Percentiles rank a stretch among this genome's conserved stretches.
phyloP scores from a whole-genome alignment of 306 rosid genomes.

The Lathyrus sativus region DNA sequence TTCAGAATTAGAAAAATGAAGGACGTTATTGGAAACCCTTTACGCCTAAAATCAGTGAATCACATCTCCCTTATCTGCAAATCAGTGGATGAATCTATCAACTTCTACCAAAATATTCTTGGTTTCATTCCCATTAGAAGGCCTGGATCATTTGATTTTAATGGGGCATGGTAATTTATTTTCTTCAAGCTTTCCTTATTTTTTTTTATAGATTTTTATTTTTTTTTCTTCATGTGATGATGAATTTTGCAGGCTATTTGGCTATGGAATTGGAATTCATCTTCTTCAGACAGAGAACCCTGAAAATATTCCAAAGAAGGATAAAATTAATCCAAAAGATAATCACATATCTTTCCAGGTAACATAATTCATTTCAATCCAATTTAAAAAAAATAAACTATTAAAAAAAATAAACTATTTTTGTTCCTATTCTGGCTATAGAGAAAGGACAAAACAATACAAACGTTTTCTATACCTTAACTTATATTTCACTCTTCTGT shows the following conservation, averaged over 20 bases:
- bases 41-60: slow-evolving; percentile 80
- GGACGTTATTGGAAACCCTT: slow-evolving; percentile 71
- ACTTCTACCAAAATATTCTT: slow-evolving; percentile 76
- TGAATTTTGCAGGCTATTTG: slow-evolving; percentile 62
- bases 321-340: slow-evolving; percentile 84
- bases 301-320: slow-evolving; percentile 54
- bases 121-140: slow-evolving; percentile 84
- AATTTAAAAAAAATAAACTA: too few species aligned
- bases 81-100: slow-evolving; percentile 63
- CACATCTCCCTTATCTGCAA: slow-evolving; percentile 77
- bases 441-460: slow-evolving; percentile 10
- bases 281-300: slow-evolving; percentile 68
- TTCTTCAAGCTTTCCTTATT: not conserved
- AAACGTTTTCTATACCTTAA: slow-evolving; percentile 1
- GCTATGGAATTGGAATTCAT: slow-evolving; percentile 88
- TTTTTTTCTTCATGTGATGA: not conserved
- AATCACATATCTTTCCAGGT: slow-evolving; percentile 94
- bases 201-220: not conserved
- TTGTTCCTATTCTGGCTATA: not conserved
- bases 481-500: not conserved
- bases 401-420: too few species aligned
- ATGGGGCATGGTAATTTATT: slow-evolving; percentile 75
- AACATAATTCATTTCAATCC: not conserved
- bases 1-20: slow-evolving; percentile 50
- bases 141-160: slow-evolving; percentile 86